These are phyloP conservation scores for Exophiala dermatitidis DNA, from an alignment of 2,329 filamentous ascomycete genomes.

Conservation along the genomic window DNA sequence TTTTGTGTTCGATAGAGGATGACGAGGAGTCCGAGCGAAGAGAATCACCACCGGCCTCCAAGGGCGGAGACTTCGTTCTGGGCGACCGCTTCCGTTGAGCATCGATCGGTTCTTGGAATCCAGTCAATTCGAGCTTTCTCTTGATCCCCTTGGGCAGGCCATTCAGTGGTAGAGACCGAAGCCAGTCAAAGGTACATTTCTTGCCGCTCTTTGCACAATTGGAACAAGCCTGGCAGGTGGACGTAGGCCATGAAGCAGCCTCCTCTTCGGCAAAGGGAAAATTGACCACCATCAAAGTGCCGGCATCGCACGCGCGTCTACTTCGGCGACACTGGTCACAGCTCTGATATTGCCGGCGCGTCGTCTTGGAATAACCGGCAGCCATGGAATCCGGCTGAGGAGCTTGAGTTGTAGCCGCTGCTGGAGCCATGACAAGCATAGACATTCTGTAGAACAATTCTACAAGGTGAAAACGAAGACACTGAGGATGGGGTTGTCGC, in stretches of 20 bases:
- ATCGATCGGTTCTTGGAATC: background rate
- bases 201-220: constrained; percentile 42
- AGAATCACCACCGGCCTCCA: background rate
- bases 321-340: constrained; percentile 22
- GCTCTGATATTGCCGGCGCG: constrained; percentile 37
- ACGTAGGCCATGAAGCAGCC: constrained; percentile 9
- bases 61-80: background rate
- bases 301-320: constrained; percentile 19
- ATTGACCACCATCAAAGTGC: constrained; percentile 12
- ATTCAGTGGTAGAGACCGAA: constrained; percentile 29
- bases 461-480: background rate
- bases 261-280: constrained; percentile 14
- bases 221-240: constrained; percentile 29
- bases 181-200: constrained; percentile 41
- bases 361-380: constrained; percentile 17
- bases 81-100: background rate
- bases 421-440: background rate
- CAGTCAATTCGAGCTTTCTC: constrained; percentile 15
- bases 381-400: background rate
- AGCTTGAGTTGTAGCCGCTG: background rate
- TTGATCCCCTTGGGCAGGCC: constrained; percentile 22
- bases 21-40: background rate
- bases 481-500: background rate
- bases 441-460: background rate
- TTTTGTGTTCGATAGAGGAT: background rate